phyloP scores from a whole-genome alignment of 352 stramenopile genomes.

The Globisporangium takayamanum region DNA sequence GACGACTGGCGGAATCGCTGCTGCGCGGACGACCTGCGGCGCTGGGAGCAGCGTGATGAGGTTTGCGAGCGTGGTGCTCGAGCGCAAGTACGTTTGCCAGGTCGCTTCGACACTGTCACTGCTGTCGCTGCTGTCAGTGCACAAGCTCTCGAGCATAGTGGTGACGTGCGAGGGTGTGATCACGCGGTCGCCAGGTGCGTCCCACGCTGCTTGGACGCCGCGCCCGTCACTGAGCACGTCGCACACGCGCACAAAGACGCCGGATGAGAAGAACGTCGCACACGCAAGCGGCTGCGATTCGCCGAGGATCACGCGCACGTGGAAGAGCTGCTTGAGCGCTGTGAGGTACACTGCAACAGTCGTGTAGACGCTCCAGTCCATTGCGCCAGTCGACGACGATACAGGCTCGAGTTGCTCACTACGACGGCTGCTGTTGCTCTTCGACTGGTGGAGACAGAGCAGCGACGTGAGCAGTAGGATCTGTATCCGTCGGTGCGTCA shows the following conservation, averaged over 20 bases:
- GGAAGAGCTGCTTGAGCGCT: conserved; percentile 47
- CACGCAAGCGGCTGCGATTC: conserved; percentile 35
- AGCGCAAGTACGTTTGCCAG: no score
- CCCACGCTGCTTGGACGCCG: conserved; percentile 11
- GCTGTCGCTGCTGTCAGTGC: no score
- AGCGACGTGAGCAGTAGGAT: conserved; percentile 53
- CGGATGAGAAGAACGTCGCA: conserved; percentile 50
- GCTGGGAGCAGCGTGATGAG: no score
- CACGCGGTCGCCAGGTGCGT: conserved; percentile 1
- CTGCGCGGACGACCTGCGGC: no score
- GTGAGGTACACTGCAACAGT: conserved; percentile 42
- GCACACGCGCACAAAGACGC: conserved; percentile 58
- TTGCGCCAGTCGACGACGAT: conserved; percentile 22
- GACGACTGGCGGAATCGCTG: no score
- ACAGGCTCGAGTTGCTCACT: background rate
- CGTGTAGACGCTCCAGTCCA: conserved; percentile 50
- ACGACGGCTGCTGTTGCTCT: background rate
- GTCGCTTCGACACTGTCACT: no score
- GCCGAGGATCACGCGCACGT: conserved; percentile 42
- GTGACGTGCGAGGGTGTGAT: background rate
- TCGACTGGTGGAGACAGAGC: conserved; percentile 18
- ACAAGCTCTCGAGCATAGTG: background rate
- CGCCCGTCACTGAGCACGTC: conserved; percentile 4
- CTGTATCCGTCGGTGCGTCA: conserved; percentile 39
- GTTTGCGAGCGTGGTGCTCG: no score